phyloP scores from a whole-genome alignment of 2,329 filamentous ascomycete species.

The Claviceps sorghi region DNA sequence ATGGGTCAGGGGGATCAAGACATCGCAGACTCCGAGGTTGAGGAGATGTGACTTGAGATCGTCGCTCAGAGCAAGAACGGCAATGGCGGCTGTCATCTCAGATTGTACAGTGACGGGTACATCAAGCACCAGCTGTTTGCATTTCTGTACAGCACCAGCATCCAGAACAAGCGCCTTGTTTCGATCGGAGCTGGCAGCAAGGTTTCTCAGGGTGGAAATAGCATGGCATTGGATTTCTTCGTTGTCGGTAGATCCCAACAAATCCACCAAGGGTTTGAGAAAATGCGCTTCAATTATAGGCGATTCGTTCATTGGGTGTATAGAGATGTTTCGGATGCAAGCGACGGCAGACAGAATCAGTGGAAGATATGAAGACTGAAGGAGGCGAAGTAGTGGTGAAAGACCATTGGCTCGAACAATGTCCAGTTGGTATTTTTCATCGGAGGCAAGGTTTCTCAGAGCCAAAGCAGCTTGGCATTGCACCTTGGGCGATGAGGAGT shows the following conservation, averaged over 20 bases:
- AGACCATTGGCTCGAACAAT: conserved; percentile 85
- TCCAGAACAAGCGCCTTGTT: conserved; percentile 98
- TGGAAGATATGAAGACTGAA: conserved; percentile 90
- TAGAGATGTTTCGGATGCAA: conserved; percentile 97
- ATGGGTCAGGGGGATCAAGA: conserved; percentile 86
- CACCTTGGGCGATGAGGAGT: conserved; percentile 91
- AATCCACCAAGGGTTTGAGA: conserved; percentile 79
- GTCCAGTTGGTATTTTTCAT: conserved; percentile 97
- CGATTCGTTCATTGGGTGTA: conserved; percentile 93
- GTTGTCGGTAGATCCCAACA: conserved; percentile 89
- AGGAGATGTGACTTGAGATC: conserved; percentile 86
- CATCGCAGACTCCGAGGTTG: conserved; percentile 87
- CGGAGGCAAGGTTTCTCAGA: conserved; percentile 85
- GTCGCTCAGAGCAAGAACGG: conserved; percentile 86
- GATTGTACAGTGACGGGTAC: conserved; percentile 92
- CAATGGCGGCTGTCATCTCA: conserved; percentile 99
- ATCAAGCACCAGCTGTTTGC: conserved; percentile 88
- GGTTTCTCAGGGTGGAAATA: conserved; percentile 88
- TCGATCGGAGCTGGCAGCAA: conserved; percentile 89
- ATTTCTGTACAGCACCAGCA: conserved; percentile 93
- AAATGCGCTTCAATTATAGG: conserved; percentile 98
- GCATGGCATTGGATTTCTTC: conserved; percentile 99
- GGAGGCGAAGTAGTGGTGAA: conserved; percentile 67
- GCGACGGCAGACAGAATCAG: conserved; percentile 93
- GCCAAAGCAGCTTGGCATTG: conserved; percentile 95